Conservation (phyloP, 2,329 filamentous ascomycete species). For the Nothophaeocryptopus gaeumannii region DNA sequence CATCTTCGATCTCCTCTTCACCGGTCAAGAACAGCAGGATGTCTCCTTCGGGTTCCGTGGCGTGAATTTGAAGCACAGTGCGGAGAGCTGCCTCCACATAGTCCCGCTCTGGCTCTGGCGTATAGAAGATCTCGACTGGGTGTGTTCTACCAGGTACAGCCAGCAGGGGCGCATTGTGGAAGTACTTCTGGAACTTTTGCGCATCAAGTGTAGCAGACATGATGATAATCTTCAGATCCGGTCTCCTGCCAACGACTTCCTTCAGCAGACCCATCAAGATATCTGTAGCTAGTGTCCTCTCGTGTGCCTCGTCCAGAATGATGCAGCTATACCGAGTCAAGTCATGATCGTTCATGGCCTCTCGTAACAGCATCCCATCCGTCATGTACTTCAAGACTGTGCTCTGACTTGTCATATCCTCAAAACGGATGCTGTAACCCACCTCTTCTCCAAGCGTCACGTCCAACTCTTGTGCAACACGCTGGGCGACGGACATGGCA, state of each 20-base stretch:
- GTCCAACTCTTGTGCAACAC: conserved; percentile 96
- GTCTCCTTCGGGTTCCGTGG: conserved; percentile 86
- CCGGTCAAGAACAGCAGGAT: conserved; percentile 93
- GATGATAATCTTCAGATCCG: conserved; percentile 96
- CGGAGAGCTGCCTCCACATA: conserved; percentile 94
- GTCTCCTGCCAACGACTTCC: conserved; percentile 74
- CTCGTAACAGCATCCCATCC: conserved; percentile 94
- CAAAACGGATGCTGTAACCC: conserved; percentile 98
- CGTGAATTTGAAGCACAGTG: conserved; percentile 95
- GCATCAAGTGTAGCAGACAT: conserved; percentile 98
- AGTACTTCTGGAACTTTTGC: conserved; percentile 97
- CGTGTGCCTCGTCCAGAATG: conserved; percentile 97
- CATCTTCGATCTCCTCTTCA: conserved; percentile 98
- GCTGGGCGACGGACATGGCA: conserved; percentile 96
- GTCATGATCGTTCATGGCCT: conserved; percentile 94
- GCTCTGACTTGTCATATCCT: conserved; percentile 84
- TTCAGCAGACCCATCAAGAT: conserved; percentile 96
- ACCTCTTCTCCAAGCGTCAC: conserved; percentile 90
- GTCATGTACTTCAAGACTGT: conserved; percentile 99
- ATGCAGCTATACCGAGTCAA: conserved; percentile 93
- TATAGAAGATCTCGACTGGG: conserved; percentile 98
- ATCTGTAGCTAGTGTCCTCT: conserved; percentile 93
- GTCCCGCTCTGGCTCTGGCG: conserved; percentile 89
- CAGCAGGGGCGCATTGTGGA: conserved; percentile 87
- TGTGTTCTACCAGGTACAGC: conserved; percentile 93